Percentiles rank a stretch among this genome's conserved stretches.
Conservation (phyloP, 2,329 filamentous ascomycete genomes). For the Pseudodiploospora longispora region DNA sequence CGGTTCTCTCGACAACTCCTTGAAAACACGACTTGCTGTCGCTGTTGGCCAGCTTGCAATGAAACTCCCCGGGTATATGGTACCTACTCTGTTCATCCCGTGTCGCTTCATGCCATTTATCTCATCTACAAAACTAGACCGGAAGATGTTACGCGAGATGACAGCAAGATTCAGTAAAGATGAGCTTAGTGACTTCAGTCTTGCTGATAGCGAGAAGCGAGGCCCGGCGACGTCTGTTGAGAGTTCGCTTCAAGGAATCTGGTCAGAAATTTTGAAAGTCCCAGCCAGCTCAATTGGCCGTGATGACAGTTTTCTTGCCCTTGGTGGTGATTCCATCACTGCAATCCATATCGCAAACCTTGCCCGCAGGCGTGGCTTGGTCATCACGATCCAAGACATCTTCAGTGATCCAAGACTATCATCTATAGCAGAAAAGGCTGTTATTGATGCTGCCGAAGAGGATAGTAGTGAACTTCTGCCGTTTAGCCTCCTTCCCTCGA, state of each 20-base stretch:
- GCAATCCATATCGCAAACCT: slow-evolving; percentile 13
- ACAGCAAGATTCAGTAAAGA: slow-evolving; percentile 3
- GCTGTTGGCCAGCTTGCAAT: slow-evolving; percentile 5
- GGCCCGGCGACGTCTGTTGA: slow-evolving; percentile 13
- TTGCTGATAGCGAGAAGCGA: slow-evolving; percentile 16
- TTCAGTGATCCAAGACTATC: slow-evolving; percentile 5
- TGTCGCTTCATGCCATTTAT: slow-evolving; percentile 7
- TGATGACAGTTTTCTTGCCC: slow-evolving; percentile 12
- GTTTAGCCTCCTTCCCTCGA: slow-evolving; percentile 1
- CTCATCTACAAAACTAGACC: slow-evolving; percentile 8
- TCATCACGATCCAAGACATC: slow-evolving; percentile 6
- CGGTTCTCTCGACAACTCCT: background rate
- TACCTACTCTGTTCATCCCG: slow-evolving; percentile 6
- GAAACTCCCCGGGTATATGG: slow-evolving; percentile 7
- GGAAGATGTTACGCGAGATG: slow-evolving; percentile 5
- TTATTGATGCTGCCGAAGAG: background rate
- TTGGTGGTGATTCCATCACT: slow-evolving; percentile 15
- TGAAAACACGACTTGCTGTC: slow-evolving; percentile 1
- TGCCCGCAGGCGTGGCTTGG: slow-evolving; percentile 6
- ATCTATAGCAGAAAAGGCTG: slow-evolving; percentile 2
- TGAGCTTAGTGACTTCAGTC: slow-evolving; percentile 12
- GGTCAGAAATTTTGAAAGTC: slow-evolving; percentile 5
- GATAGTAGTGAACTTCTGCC: background rate
- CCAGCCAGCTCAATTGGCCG: slow-evolving; percentile 6
- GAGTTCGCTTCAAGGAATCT: slow-evolving; percentile 26